Base-by-base conservation (phyloP, 768 basidiomycete species). In the Leccinum barrowsii region DNA sequence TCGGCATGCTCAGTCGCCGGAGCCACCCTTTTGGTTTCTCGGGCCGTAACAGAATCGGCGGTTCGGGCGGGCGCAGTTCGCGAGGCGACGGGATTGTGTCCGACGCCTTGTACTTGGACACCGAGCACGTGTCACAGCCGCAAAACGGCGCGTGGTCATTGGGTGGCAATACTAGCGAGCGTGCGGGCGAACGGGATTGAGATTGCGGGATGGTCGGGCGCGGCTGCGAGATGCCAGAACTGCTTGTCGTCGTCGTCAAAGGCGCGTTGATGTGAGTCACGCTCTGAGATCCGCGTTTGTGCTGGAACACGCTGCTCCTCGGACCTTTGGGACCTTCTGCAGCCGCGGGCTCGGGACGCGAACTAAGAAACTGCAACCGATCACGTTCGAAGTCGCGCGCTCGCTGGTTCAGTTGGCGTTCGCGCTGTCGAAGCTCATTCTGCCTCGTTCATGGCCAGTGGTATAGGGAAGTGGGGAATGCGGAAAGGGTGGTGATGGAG, bases 401-500 rank as follows among this genome's bases (percentile, higher is more conserved):
- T 8, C 79, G 78, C 62, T 80, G 71, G 54, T 81, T 74, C 50
- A 87, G 74, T 24, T 85, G 84, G 11, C 75, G 77, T 65, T 87
- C 85, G 34, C 81, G 75, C 53, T 82, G 76, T 21, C 73, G 74
- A 15, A 87, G 72, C 37, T 79, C 76, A 48, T 77, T 74, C 72
- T 19, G 59, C 56, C 21, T 74, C 65, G 28, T 56, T 69, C 58
- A 48, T 53, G 4, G 63, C 63, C 6, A 82, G 80, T 35, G 85
- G 89, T 13, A 86, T 71, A 12, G 89, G 89, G 58, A 86, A 82
- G 68, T 90, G 87, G 89, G 89, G 69, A 91, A 91, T 0, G 84
- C 85, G 32, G 85, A 87, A 22, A 91, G 75, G 1, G 87, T 86
- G 19, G 85, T 79, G n/a, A 88, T 78, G 28, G 85, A 85, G 56